Evolutionary conservation across 768 basidiomycete genomes (phyloP).

Genomic region (Amanita polypyramis): DNA sequence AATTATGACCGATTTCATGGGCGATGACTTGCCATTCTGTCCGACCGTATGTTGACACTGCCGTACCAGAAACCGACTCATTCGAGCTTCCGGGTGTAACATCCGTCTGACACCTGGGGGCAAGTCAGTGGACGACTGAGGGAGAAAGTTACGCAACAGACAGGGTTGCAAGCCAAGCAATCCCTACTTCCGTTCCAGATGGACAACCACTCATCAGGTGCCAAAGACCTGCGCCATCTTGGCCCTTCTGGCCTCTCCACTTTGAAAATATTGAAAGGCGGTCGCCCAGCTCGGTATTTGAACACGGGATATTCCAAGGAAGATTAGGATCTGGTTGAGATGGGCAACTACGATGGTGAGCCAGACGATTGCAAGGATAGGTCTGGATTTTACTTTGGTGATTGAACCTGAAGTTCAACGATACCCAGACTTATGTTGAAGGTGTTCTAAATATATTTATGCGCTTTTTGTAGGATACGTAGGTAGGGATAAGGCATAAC

Average conservation of each 20-base stretch:
- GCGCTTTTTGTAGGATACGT: slow-evolving; percentile 3
- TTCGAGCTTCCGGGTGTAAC: slow-evolving; percentile 27
- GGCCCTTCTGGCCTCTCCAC: slow-evolving; percentile 67
- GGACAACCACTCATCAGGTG: slow-evolving; percentile 82
- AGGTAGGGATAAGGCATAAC: slow-evolving; percentile 3
- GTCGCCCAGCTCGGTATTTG: slow-evolving; percentile 43
- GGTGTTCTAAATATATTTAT: slow-evolving; percentile 33
- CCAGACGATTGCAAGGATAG: not conserved
- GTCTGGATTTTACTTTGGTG: slow-evolving; percentile 28
- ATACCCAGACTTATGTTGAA: slow-evolving; percentile 86
- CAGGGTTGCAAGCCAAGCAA: slow-evolving; percentile 81
- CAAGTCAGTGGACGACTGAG: slow-evolving; percentile 5
- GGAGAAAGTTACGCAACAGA: slow-evolving; percentile 22
- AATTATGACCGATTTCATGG: slow-evolving; percentile 82
- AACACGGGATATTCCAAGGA: slow-evolving; percentile 76
- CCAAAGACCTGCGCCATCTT: slow-evolving; percentile 77
- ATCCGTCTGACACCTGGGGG: slow-evolving; percentile 42
- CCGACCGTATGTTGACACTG: slow-evolving; percentile 65
- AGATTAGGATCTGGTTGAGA: slow-evolving; percentile 32
- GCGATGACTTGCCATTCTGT: slow-evolving; percentile 79
- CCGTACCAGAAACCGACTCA: slow-evolving; percentile 65
- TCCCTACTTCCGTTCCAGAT: slow-evolving; percentile 74
- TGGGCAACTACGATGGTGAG: slow-evolving; percentile 43
- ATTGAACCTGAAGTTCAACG: slow-evolving; percentile 66
- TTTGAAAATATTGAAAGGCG: slow-evolving; percentile 71